phyloP scores from a whole-genome alignment of 768 basidiomycete species.

The Boletus reticuloceps region DNA sequence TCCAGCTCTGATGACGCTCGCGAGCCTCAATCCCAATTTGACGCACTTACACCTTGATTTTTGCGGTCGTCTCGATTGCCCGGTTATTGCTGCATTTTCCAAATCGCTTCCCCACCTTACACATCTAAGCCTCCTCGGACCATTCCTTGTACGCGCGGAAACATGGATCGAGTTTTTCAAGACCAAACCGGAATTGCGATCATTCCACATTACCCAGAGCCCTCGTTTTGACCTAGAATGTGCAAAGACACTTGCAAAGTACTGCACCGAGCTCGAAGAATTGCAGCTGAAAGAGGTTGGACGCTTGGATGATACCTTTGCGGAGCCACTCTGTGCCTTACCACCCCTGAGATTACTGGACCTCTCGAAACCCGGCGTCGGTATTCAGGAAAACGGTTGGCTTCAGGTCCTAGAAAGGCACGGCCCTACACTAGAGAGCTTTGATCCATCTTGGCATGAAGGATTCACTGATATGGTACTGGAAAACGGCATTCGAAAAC shows the following conservation, averaged over 20 bases:
- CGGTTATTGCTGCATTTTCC: conserved; percentile 57
- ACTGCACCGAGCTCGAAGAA: conserved; percentile 54
- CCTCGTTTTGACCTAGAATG: conserved; percentile 81
- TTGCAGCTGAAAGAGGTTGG: conserved; percentile 81
- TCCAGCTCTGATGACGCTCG: conserved; percentile 65
- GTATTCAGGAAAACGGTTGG: conserved; percentile 55
- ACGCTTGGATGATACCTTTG: conserved; percentile 61
- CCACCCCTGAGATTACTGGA: conserved; percentile 58
- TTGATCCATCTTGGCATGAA: conserved; percentile 72
- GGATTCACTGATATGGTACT: conserved; percentile 62
- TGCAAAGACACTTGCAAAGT: conserved; percentile 51
- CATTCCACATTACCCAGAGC: conserved; percentile 80
- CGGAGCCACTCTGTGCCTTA: conserved; percentile 44
- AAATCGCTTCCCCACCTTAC: conserved; percentile 62
- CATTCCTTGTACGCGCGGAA: conserved; percentile 73
- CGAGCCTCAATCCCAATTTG: conserved; percentile 81
- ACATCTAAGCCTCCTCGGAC: conserved; percentile 79
- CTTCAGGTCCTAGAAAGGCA: conserved; percentile 52
- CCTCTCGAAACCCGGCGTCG: conserved; percentile 58
- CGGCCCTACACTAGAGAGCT: conserved; percentile 52
- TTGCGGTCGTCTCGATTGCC: conserved; percentile 78
- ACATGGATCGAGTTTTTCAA: conserved; percentile 78
- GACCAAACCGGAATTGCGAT: conserved; percentile 57
- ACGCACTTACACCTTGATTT: conserved; percentile 75
- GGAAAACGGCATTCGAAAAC: conserved; percentile 51